Evolutionary conservation across 805 yeast species (phyloP).

Genomic region (Wickerhamomyces sydowiorum): DNA sequence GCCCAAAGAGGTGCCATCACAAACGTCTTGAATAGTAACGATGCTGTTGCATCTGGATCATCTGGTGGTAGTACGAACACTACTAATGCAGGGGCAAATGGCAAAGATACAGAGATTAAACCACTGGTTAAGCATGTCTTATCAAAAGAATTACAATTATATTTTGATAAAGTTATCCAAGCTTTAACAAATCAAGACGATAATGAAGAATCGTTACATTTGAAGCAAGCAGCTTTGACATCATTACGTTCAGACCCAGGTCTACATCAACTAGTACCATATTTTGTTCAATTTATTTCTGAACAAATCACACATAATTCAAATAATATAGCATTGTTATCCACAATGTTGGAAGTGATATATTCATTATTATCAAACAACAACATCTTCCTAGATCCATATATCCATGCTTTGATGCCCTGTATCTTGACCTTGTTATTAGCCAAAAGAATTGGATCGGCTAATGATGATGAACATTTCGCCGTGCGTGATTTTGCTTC

Average conservation of each 20-base stretch:
- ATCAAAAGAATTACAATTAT: slow-evolving; percentile 88
- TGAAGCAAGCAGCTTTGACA: slow-evolving; percentile 75
- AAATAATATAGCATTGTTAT: slow-evolving; percentile 59
- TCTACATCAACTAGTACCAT: slow-evolving; percentile 92
- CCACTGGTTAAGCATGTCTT: slow-evolving; percentile 93
- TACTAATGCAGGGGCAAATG: slow-evolving; percentile 27
- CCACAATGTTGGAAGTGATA: slow-evolving; percentile 85
- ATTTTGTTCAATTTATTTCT: slow-evolving; percentile 91
- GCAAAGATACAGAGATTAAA: slow-evolving; percentile 58
- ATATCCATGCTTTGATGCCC: slow-evolving; percentile 96
- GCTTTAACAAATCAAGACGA: slow-evolving; percentile 61
- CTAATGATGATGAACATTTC: slow-evolving; percentile 25
- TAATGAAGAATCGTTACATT: slow-evolving; percentile 30
- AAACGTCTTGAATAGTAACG: slow-evolving; percentile 47
- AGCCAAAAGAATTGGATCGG: slow-evolving; percentile 81
- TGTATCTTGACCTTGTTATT: slow-evolving; percentile 83
- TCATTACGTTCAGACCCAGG: slow-evolving; percentile 92
- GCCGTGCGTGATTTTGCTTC: slow-evolving; percentile 89
- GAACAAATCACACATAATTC: slow-evolving; percentile 90
- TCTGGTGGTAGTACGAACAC: slow-evolving; percentile 7
- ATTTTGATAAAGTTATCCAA: slow-evolving; percentile 83
- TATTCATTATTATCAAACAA: slow-evolving; percentile 79
- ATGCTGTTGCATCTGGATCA: slow-evolving; percentile 24
- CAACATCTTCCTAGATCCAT: slow-evolving; percentile 87
- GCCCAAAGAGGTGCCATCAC: slow-evolving; percentile 78